These are phyloP conservation scores for Picea glauca DNA, from an alignment of 75 land plant species.

Conservation along the genomic window DNA sequence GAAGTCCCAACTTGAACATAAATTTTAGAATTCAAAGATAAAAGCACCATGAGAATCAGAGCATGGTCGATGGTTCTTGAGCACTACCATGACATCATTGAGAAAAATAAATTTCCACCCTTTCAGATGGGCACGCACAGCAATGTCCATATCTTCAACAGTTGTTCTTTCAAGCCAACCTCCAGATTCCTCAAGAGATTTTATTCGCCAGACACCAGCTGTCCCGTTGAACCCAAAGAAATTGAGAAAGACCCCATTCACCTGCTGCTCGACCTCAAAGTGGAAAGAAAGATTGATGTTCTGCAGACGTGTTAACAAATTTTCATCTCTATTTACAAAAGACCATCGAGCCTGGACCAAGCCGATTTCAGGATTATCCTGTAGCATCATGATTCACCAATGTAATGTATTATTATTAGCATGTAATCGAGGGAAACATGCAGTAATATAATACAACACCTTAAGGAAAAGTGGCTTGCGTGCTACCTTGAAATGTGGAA, in stretches of 20 bases:
- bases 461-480: neutral
- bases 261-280: slow-evolving; percentile 93
- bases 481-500: slow-evolving; percentile 67
- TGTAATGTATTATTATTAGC: neutral
- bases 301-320: slow-evolving; percentile 72
- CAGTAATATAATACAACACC: neutral
- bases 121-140: slow-evolving; percentile 74
- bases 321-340: slow-evolving; percentile 86
- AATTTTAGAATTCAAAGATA: neutral
- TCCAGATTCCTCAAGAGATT: slow-evolving; percentile 77
- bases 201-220: slow-evolving; percentile 88
- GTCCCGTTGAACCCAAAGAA: slow-evolving; percentile 90
- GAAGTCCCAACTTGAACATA: neutral
- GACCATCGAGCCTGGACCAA: slow-evolving; percentile 85
- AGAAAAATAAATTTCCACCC: slow-evolving; percentile 88
- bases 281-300: slow-evolving; percentile 77
- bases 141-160: slow-evolving; percentile 92
- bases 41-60: neutral
- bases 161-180: slow-evolving; percentile 92
- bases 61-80: neutral
- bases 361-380: slow-evolving; percentile 86
- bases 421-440: neutral
- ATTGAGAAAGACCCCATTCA: slow-evolving; percentile 73
- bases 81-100: slow-evolving; percentile 73
- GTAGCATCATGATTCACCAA: slow-evolving; percentile 8